Evolutionary conservation across 2,329 filamentous ascomycete species (phyloP).

Genomic region (Cordyceps farinosa): DNA sequence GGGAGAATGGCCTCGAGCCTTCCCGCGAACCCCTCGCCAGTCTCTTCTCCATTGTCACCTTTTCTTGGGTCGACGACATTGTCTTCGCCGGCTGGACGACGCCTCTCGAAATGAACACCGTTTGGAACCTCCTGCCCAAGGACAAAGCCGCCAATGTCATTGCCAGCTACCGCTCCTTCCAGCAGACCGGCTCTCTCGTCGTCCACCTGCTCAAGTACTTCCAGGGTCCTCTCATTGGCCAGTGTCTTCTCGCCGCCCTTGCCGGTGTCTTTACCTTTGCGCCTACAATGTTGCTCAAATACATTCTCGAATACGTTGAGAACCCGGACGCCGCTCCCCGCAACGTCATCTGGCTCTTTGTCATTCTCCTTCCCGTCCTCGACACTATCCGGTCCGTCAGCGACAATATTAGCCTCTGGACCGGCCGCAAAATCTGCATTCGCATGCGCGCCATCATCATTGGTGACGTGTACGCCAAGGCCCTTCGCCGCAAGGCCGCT

Average conservation of each 20-base stretch:
- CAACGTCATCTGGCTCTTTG: constrained; percentile 94
- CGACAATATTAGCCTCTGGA: constrained; percentile 85
- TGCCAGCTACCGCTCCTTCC: constrained; percentile 76
- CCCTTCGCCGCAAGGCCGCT: constrained; percentile 83
- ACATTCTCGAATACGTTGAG: constrained; percentile 93
- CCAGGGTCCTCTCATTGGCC: constrained; percentile 67
- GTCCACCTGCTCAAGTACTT: constrained; percentile 85
- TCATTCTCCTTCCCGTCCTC: constrained; percentile 81
- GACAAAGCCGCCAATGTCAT: constrained; percentile 84
- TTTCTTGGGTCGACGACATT: constrained; percentile 85
- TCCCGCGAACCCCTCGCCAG: constrained; percentile 85
- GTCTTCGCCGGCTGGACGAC: constrained; percentile 86
- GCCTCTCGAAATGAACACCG: constrained; percentile 74
- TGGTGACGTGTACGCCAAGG: constrained; percentile 95
- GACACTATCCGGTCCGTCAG: constrained; percentile 77
- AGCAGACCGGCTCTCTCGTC: constrained; percentile 74
- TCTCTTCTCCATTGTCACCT: constrained; percentile 81
- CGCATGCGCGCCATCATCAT: constrained; percentile 91
- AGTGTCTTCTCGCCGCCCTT: constrained; percentile 76
- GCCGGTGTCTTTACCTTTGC: constrained; percentile 84
- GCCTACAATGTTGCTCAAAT: constrained; percentile 84
- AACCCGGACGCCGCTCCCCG: constrained; percentile 67
- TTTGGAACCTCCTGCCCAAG: constrained; percentile 86
- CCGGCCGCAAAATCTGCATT: constrained; percentile 91
- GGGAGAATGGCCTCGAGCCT: constrained; percentile 83